Evolutionary conservation across 257 asterid genomes (phyloP).

Genomic region (Eucommia ulmoides): DNA sequence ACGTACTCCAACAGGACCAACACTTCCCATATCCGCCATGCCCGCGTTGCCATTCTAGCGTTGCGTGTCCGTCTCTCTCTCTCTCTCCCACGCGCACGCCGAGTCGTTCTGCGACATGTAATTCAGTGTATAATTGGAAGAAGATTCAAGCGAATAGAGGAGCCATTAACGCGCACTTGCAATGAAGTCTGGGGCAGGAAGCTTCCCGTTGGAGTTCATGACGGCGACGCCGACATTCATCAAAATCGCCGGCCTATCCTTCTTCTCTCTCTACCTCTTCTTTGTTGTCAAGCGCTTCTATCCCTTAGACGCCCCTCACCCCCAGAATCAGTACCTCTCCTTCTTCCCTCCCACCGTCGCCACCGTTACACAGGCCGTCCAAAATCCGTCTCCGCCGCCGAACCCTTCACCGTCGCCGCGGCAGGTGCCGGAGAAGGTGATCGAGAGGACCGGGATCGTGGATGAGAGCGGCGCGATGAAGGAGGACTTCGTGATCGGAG

Average conservation of each 20-base stretch:
- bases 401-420: constrained; percentile 4
- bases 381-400: constrained; percentile 9
- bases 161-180: too few species aligned
- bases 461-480: constrained; percentile 54
- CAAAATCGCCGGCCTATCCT: constrained; percentile 24
- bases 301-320: background rate
- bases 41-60: too few species aligned
- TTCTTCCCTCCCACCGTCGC: constrained; percentile 14
- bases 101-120: too few species aligned
- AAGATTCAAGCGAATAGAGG: too few species aligned
- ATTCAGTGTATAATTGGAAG: too few species aligned
- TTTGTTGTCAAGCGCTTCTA: constrained; percentile 24
- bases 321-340: constrained; percentile 14
- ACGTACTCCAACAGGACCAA: too few species aligned
- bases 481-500: constrained; percentile 40
- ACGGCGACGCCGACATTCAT: constrained; percentile 17
- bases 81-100: too few species aligned
- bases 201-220: background rate
- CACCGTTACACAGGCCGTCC: background rate
- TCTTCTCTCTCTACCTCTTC: constrained; percentile 29
- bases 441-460: constrained; percentile 54
- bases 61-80: too few species aligned
- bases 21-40: too few species aligned
- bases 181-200: background rate
- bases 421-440: constrained; percentile 8